These are phyloP conservation scores for Neurospora sp. DNA, from an alignment of 2,329 filamentous ascomycete species.

Conservation along the genomic window DNA sequence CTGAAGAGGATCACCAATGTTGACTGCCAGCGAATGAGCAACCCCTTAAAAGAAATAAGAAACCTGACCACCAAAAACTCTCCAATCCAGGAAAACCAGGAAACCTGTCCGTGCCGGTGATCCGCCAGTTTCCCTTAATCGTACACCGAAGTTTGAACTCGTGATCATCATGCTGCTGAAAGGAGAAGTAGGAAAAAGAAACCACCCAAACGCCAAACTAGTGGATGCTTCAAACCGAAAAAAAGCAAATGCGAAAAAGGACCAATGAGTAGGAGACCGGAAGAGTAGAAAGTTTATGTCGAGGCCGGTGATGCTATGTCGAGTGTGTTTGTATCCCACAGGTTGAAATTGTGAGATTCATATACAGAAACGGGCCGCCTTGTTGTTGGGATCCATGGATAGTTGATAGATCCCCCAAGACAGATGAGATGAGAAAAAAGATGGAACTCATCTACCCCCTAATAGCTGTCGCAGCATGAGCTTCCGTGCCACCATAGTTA, in stretches of 20 bases:
- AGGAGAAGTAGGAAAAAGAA: neutral
- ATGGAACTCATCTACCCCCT: constrained; percentile 21
- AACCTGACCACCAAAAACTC: neutral
- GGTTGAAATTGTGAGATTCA: neutral
- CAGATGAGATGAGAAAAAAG: constrained; percentile 4
- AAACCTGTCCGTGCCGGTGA: neutral
- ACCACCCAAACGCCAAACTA: neutral
- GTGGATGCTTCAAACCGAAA: neutral
- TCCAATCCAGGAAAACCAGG: neutral
- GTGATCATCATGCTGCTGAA: neutral
- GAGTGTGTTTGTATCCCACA: neutral
- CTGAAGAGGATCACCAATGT: neutral
- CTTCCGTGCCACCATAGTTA: constrained; percentile 27
- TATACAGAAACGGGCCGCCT: neutral
- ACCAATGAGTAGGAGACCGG: neutral
- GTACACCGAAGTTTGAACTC: neutral
- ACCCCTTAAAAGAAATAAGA: neutral
- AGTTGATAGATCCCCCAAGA: neutral
- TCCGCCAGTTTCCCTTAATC: neutral
- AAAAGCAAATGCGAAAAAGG: neutral
- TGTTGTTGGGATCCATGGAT: neutral
- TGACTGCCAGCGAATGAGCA: neutral
- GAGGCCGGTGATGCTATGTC: neutral
- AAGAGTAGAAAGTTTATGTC: neutral
- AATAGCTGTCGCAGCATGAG: constrained; percentile 41